A percentile compares a stretch with the other conserved stretches of the same genome.
Conservation (phyloP, 768 basidiomycete species). For the Phylloporus sp. region DNA sequence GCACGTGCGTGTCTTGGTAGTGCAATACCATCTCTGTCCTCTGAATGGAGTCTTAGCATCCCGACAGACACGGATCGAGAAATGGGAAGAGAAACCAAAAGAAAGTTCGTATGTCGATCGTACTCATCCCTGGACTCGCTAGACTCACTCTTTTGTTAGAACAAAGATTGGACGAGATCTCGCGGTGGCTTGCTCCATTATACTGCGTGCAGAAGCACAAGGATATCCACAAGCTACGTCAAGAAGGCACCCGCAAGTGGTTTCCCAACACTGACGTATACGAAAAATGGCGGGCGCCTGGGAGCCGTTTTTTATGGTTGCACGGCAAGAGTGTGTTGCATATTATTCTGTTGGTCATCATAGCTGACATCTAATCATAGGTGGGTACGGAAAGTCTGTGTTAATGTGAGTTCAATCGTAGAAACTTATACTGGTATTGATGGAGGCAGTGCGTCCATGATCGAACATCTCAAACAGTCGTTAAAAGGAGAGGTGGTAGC, state of each 20-base stretch:
- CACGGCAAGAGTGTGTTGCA: not conserved
- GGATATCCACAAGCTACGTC: not conserved
- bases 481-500: not conserved
- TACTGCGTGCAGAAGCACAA: not conserved
- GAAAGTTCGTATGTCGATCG: not conserved
- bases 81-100: not conserved
- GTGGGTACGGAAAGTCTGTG: slow-evolving; percentile 3
- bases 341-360: not conserved
- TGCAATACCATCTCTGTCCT: not conserved
- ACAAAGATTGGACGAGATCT: not conserved
- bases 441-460: not conserved
- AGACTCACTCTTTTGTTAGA: not conserved
- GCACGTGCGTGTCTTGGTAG: not conserved
- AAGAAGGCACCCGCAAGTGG: slow-evolving; percentile 3
- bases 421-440: not conserved
- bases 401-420: not conserved
- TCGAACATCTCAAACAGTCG: not conserved
- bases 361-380: not conserved
- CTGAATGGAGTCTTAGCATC: not conserved
- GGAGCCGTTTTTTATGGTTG: slow-evolving; percentile 2
- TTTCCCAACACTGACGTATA: not conserved
- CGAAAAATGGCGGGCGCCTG: not conserved
- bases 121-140: not conserved
- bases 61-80: not conserved
- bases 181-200: slow-evolving; percentile 1